phyloP scores from a whole-genome alignment of 2,329 filamentous ascomycete genomes.

The Exophiala xenobiotica region DNA sequence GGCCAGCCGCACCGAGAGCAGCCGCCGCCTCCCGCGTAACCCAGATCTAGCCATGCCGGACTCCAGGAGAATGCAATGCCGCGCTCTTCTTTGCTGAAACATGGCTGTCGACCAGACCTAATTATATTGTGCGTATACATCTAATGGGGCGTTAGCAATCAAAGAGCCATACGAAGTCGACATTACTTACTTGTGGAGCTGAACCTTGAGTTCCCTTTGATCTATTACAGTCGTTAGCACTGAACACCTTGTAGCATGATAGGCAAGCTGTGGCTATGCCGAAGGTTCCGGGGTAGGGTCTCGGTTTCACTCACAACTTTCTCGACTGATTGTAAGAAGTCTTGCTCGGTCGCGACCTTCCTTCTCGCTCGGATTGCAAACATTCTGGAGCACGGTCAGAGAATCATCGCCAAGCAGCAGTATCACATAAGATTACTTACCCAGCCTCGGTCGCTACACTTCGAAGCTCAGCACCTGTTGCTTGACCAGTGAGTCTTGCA shows the following conservation, averaged over 20 bases:
- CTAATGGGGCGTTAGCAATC: not conserved
- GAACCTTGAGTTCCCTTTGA: slow-evolving; percentile 88
- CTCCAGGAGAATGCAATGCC: slow-evolving; percentile 19
- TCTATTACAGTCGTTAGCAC: slow-evolving; percentile 63
- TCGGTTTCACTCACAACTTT: slow-evolving; percentile 56
- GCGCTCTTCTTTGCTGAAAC: slow-evolving; percentile 3
- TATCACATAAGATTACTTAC: too few species aligned
- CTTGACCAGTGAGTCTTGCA: slow-evolving; percentile 92
- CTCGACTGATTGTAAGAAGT: slow-evolving; percentile 95
- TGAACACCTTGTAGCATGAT: slow-evolving; percentile 32
- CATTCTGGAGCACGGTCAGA: too few species aligned
- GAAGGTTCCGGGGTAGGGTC: too few species aligned
- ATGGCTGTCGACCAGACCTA: too few species aligned
- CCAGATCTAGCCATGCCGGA: slow-evolving; percentile 1
- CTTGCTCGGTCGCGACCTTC: slow-evolving; percentile 98
- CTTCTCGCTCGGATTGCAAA: slow-evolving; percentile 91
- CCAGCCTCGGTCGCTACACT: slow-evolving; percentile 97
- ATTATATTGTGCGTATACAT: slow-evolving; percentile 90
- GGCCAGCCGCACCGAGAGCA: not conserved
- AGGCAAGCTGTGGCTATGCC: too few species aligned
- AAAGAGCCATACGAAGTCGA: too few species aligned
- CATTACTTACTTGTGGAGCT: slow-evolving; percentile 71
- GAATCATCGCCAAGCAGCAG: too few species aligned
- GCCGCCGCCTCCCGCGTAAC: too few species aligned
- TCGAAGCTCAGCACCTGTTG: slow-evolving; percentile 90